Conservation (phyloP, 495 filamentous ascomycete genomes). For the Penicillium flavigenum region DNA sequence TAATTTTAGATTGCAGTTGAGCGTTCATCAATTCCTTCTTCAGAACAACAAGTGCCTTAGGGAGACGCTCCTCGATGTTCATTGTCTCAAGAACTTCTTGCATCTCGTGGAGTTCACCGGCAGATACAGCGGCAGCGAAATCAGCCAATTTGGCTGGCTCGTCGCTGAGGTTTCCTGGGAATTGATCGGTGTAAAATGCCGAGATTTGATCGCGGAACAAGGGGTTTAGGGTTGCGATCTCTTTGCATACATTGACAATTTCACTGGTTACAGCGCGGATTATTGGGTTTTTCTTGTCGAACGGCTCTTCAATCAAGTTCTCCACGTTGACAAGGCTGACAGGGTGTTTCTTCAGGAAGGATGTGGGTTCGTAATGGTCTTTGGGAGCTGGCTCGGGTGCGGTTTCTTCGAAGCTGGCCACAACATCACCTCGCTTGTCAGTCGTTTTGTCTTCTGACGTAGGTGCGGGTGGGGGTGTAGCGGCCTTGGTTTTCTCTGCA, state of each 20-base stretch:
- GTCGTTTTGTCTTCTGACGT: slow-evolving; percentile 57
- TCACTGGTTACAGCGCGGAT: slow-evolving; percentile 92
- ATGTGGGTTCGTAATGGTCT: slow-evolving; percentile 77
- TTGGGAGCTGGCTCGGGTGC: slow-evolving; percentile 43
- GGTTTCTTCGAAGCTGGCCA: slow-evolving; percentile 93
- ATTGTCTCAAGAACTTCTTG: slow-evolving; percentile 90
- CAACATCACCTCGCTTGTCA: slow-evolving; percentile 86
- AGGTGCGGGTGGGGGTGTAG: slow-evolving; percentile 43
- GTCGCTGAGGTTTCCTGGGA: slow-evolving; percentile 87
- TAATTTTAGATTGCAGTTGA: slow-evolving; percentile 94
- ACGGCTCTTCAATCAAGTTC: slow-evolving; percentile 82
- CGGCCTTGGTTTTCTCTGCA: slow-evolving; percentile 41
- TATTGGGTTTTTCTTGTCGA: slow-evolving; percentile 81
- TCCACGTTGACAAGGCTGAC: slow-evolving; percentile 94
- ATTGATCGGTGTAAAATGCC: slow-evolving; percentile 93
- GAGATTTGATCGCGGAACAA: slow-evolving; percentile 98
- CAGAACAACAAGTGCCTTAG: slow-evolving; percentile 84
- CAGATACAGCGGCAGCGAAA: slow-evolving; percentile 92
- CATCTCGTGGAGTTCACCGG: slow-evolving; percentile 84
- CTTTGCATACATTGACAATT: slow-evolving; percentile 97
- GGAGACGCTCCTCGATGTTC: slow-evolving; percentile 84
- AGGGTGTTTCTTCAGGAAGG: slow-evolving; percentile 85
- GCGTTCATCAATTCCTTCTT: slow-evolving; percentile 99
- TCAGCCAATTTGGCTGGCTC: slow-evolving; percentile 95
- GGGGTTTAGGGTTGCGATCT: slow-evolving; percentile 87